Evolutionary conservation across 2,329 filamentous ascomycete species (phyloP).

Genomic region (Diplodia sapinea): DNA sequence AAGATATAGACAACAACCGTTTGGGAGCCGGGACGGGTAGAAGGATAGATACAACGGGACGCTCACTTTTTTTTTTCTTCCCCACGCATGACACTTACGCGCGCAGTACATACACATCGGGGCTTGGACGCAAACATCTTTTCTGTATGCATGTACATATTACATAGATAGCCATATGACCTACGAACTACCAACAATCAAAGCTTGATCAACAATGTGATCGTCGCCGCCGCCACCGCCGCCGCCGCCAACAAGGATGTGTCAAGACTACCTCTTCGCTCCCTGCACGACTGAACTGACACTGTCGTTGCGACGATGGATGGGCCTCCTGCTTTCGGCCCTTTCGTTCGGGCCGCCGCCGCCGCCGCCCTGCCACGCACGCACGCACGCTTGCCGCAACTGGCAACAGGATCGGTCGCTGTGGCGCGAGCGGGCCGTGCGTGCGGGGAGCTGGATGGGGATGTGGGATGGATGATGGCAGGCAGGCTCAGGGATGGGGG

Average conservation of each 20-base stretch:
- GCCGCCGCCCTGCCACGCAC: no score
- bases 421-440: background rate
- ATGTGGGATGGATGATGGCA: background rate
- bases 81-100: background rate
- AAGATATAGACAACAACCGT: background rate
- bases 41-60: background rate
- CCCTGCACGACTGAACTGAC: no score
- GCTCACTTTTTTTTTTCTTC: background rate
- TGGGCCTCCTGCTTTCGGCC: background rate
- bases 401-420: slow-evolving; percentile 12
- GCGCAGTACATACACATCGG: background rate
- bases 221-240: no score
- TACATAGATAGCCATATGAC: background rate
- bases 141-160: background rate
- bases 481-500: no score
- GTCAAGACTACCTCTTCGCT: no score
- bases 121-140: background rate
- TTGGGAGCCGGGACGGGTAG: background rate
- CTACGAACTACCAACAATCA: background rate
- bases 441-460: background rate
- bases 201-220: background rate
- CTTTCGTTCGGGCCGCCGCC: slow-evolving; percentile 9
- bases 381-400: background rate
- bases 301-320: no score
- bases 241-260: no score